Evolutionary conservation across 1,284 basidiomycete genomes (phyloP), one percentile per base, ranked within the genome.

Genomic region (Ceratorhiza oryzae-sativae): DNA sequence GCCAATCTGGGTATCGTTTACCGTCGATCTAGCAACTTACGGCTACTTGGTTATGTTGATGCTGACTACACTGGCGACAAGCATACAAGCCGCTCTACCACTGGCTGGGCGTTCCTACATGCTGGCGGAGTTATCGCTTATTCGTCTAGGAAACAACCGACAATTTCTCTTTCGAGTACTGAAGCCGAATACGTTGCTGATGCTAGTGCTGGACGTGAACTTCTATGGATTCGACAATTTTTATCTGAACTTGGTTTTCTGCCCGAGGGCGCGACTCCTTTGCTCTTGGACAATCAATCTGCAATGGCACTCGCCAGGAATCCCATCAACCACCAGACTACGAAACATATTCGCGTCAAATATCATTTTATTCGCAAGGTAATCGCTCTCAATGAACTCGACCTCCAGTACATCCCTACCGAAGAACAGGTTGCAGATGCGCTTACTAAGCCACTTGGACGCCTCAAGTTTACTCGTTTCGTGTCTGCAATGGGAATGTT

Each of bases 391-490:
- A 76, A 76, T 1, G 71, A 79, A 0, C 75, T 85, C 39, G n/a
- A 68, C 0, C 39, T 84, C 4, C 13, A 72, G 1, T 80, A 81
- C 53, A 74, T 80, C 34, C 70, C 77, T 0, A 78, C 79, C 0
- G 60, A 75, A 0, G 77, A 81, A 1, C 82, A 82, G 59, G 39
- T 79, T 10, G 81, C 84, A 6, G 81, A 85, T 76, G 77, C 84
- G 13, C 75, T 85, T 49, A 85, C 82, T 2, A 85, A 85, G 63
- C 65, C 80, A 0, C 76, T 84, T 34, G 53, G 53, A 8, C 25
- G 34, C 12, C 20, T 56, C 53, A 56, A 56, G 15, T 56, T 56
- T 20, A 12, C 53, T n/a, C 13, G 25, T 32, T 56, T 56, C 34
- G 53, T 56, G 2, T 49, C 48, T 20, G 48, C 6, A 5, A 49